Conservation (phyloP, 345 rosid genomes). For the Rubroshorea leprosula region DNA sequence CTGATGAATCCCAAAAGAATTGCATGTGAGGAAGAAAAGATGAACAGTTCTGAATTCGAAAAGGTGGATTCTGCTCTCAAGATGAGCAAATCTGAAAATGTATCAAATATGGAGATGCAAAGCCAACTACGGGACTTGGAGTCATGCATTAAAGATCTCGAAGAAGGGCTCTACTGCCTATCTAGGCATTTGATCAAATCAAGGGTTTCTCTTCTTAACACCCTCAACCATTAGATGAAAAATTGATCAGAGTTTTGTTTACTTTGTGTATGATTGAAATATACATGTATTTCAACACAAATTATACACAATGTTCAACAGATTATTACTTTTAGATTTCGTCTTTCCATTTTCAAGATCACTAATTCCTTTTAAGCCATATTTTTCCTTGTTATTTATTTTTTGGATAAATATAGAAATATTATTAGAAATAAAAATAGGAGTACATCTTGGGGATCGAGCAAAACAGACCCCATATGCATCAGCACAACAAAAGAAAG, state of each 20-base stretch:
- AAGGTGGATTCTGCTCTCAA: neutral
- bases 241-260: neutral
- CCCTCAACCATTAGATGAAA: slow-evolving; percentile 20
- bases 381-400: too few relatives aligned
- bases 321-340: too few relatives aligned
- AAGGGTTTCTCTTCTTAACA: slow-evolving; percentile 21
- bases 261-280: neutral
- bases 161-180: neutral
- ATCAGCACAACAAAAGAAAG: too few relatives aligned
- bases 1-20: slow-evolving; percentile 18
- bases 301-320: neutral
- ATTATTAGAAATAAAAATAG: too few relatives aligned
- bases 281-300: neutral
- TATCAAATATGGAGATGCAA: slow-evolving; percentile 8
- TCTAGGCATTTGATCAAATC: slow-evolving; percentile 20
- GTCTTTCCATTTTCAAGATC: neutral
- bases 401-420: too few relatives aligned
- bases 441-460: too few relatives aligned
- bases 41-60: neutral
- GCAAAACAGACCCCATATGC: too few relatives aligned
- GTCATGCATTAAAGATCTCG: slow-evolving; percentile 14
- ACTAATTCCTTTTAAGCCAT: too few relatives aligned
- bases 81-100: slow-evolving; percentile 12
- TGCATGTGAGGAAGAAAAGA: slow-evolving; percentile 5
- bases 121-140: slow-evolving; percentile 6